Evolutionary conservation across 139 green algal genomes (phyloP).

Genomic region (Mesostigma viride): DNA sequence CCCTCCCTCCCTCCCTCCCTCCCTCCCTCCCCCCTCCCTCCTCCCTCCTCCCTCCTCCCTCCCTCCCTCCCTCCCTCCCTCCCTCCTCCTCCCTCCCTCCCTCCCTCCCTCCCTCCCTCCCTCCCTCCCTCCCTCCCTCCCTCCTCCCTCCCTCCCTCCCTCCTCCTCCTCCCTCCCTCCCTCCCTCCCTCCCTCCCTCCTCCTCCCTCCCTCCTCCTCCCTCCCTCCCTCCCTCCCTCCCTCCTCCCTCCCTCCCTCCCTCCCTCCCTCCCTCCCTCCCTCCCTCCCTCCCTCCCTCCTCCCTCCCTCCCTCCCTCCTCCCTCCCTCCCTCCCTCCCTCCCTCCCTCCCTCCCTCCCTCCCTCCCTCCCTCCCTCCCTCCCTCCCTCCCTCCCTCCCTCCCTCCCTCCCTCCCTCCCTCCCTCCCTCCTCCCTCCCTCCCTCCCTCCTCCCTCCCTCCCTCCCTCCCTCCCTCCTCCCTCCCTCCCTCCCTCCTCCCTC

Average conservation of each 20-base stretch:
- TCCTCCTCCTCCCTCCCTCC: no score
- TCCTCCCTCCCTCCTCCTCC: conserved; percentile 13
- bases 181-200: no score
- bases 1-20: conserved; percentile 6
- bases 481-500: no score
- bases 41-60: no score
- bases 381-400: not conserved
- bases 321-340: not conserved
- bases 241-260: not conserved
- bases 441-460: not conserved
- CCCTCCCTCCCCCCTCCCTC: no score
- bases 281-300: not conserved
- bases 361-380: not conserved
- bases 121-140: not conserved
- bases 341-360: not conserved
- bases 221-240: not conserved
- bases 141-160: no score
- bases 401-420: not conserved
- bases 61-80: no score
- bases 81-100: not conserved
- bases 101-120: not conserved
- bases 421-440: not conserved
- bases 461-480: not conserved
- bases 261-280: not conserved
- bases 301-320: not conserved